Conservation (phyloP, 495 filamentous ascomycete species). For the Aspergillus kassunensis region DNA sequence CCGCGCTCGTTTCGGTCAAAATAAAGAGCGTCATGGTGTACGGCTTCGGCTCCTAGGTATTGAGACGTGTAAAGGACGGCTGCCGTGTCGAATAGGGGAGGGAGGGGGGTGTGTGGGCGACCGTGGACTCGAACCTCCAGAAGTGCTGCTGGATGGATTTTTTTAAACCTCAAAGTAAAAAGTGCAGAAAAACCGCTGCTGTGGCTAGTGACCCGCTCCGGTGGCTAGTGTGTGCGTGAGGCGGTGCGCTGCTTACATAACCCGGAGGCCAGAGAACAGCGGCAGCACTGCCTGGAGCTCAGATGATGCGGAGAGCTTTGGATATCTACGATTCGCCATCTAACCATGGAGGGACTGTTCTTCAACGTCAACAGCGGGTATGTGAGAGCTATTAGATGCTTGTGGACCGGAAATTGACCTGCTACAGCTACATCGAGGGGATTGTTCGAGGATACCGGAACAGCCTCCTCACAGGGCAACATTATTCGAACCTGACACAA, state of each 20-base stretch:
- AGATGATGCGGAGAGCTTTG: constrained; percentile 17
- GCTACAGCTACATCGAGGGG: constrained; percentile 82
- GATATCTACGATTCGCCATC: constrained; percentile 16
- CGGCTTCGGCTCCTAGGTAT: constrained; percentile 30
- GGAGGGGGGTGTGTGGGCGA: constrained; percentile 18
- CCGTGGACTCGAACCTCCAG: constrained; percentile 23
- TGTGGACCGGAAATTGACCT: constrained; percentile 3
- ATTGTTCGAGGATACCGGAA: constrained; percentile 97
- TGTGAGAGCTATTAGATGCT: too few relatives aligned
- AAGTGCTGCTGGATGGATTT: constrained; percentile 25
- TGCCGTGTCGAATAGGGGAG: constrained; percentile 18
- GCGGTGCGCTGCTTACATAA: constrained; percentile 25
- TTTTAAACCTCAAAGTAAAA: constrained; percentile 23
- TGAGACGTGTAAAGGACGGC: constrained; percentile 17
- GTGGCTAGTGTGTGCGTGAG: constrained; percentile 12
- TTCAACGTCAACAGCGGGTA: constrained; percentile 96
- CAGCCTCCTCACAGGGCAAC: constrained; percentile 79
- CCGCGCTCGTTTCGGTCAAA: constrained; percentile 89
- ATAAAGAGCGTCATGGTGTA: constrained; percentile 71
- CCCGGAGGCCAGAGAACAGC: constrained; percentile 5
- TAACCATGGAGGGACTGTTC: constrained; percentile 85
- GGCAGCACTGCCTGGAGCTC: background rate
- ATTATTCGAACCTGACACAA: constrained; percentile 95
- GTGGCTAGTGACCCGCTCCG: constrained; percentile 17
- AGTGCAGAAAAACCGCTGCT: constrained; percentile 18